Evolutionary conservation across 1,284 basidiomycete species (phyloP).

Genomic region (Porodaedalea pini): DNA sequence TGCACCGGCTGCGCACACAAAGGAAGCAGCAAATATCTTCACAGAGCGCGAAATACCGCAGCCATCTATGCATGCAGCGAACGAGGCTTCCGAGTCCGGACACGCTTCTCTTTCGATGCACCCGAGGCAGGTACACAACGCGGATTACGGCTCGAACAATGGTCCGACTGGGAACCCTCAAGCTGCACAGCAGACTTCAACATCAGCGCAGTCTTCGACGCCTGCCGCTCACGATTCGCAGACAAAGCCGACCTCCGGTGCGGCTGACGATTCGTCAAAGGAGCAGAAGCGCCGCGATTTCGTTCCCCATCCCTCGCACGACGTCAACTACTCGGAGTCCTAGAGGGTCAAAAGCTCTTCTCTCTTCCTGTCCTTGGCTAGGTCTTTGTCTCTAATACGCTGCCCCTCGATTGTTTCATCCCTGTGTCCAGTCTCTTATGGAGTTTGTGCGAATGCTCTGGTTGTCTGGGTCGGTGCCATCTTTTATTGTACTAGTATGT

Average conservation of each 20-base stretch:
- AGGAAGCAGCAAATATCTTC: neutral
- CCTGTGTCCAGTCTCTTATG: neutral
- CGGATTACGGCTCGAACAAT: constrained; percentile 13
- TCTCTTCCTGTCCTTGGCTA: too few relatives aligned
- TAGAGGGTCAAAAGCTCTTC: neutral
- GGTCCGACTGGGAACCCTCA: constrained; percentile 13
- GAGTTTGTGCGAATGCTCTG: too few relatives aligned
- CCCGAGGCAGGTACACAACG: constrained; percentile 16
- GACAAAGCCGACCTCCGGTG: neutral
- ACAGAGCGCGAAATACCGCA: neutral
- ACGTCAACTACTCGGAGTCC: neutral
- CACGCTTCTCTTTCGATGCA: neutral
- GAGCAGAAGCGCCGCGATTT: neutral
- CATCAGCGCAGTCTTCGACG: neutral
- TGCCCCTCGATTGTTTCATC: neutral
- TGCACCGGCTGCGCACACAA: neutral
- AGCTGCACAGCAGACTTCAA: neutral
- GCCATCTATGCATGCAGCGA: neutral
- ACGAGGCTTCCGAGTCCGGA: neutral
- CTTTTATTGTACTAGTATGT: too few relatives aligned
- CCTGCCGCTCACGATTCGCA: neutral
- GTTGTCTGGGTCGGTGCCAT: too few relatives aligned
- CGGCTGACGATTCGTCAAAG: neutral
- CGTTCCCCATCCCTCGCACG: neutral
- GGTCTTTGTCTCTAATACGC: too few relatives aligned